Base-by-base conservation (phyloP, 2,329 filamentous ascomycete genomes). In the Aspergillus oerlinghausenensis region DNA sequence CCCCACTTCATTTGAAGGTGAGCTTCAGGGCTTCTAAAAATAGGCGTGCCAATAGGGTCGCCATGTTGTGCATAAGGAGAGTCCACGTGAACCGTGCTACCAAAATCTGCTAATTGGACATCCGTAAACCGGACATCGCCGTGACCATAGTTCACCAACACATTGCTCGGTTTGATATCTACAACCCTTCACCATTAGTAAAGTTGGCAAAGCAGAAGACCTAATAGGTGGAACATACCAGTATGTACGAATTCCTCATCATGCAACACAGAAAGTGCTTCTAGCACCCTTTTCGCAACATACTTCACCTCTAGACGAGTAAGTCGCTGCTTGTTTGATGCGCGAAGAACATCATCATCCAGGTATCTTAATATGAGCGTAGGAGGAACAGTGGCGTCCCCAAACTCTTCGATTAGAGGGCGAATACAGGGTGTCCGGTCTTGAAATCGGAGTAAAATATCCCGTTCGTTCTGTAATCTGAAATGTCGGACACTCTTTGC, bases 161-260 rank as follows among this genome's bases (percentile, higher is more conserved):
- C 49, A 52, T 65, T 65, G 50, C 57, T 54, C 3, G 57, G 57
- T 42, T 67, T 65, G 47, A 65, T 57, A 56, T 67, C 64, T 65
- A n/a, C 17, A 23, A 14, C 35, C 35, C 35, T 40, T n/a, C 35
- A n/a, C 35, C 35, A 40, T 40, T 51, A 17, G 38, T 23, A 7
- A 3, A 40, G 26, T 49, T 35, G 19, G 45, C 8, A 51, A 28
- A 51, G 35, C 10, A 19, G 40, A 49, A 19, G 23, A 17, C 42
- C 6, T 29, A 25, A 29, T 28, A 19, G 35, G 6, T 9, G n/a
- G 25, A 51, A 38, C 50, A 42, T 55, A 62, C 57, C 60, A 19
- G 59, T 65, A 50, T 65, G 63, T 5, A 63, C 58, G 55, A 59
- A 63, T 3, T 57, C 55, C 10, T 60, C 53, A 14, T 49, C 26